Evolutionary conservation across 441 rosid species (phyloP).

Genomic region (Lepidium campestre): DNA sequence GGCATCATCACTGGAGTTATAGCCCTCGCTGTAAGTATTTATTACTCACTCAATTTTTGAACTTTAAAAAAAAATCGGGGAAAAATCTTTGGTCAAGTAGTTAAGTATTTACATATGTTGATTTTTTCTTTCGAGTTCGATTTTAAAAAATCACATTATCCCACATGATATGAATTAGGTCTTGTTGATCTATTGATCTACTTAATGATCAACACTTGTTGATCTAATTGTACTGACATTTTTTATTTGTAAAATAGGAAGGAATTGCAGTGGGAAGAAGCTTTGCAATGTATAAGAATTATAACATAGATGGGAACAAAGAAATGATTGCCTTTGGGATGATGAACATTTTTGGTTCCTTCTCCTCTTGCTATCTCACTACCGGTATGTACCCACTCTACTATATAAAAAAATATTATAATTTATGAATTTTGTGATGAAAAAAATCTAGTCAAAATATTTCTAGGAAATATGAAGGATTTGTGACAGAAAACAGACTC

Average conservation of each 20-base stretch:
- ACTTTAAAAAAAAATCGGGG: too few relatives aligned
- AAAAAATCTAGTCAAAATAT: too few relatives aligned
- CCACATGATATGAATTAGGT: too few relatives aligned
- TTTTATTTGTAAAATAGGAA: constrained; percentile 29
- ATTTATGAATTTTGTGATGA: too few relatives aligned
- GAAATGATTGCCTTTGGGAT: constrained; percentile 63
- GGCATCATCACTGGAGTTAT: constrained; percentile 48
- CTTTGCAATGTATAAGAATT: constrained; percentile 58
- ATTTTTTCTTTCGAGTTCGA: too few relatives aligned
- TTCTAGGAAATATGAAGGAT: too few relatives aligned
- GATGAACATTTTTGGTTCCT: constrained; percentile 62
- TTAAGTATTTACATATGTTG: too few relatives aligned
- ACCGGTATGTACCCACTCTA: constrained; percentile 28
- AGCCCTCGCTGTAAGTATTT: constrained; percentile 45
- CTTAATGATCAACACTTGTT: background rate
- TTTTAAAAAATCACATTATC: too few relatives aligned
- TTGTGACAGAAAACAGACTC: too few relatives aligned
- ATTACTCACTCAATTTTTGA: background rate
- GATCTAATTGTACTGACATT: background rate
- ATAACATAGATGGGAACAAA: constrained; percentile 58
- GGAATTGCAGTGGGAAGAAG: constrained; percentile 67
- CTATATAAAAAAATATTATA: too few relatives aligned
- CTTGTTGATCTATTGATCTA: too few relatives aligned
- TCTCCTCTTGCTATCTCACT: constrained; percentile 56
- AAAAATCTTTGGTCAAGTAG: too few relatives aligned